These are phyloP conservation scores for Aspergillus sp. DNA, from an alignment of 2,329 filamentous ascomycete genomes.

Conservation along the genomic window DNA sequence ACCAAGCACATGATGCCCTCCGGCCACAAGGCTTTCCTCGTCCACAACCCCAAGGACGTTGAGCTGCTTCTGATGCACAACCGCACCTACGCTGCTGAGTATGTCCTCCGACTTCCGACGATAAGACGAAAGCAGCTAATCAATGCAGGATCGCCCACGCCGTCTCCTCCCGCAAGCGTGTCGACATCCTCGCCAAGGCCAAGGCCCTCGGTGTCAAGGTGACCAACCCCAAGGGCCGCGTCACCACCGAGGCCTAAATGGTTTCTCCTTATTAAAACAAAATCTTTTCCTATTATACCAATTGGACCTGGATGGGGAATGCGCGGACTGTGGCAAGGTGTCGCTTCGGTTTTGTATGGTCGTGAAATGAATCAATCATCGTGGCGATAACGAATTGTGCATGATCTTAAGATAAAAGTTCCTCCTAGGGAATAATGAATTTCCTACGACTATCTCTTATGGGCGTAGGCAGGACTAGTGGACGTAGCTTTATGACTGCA, in stretches of 20 bases:
- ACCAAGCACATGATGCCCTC: slow-evolving; percentile 98
- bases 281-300: slow-evolving; percentile 13
- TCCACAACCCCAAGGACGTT: slow-evolving; percentile 93
- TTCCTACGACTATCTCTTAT: too few species aligned
- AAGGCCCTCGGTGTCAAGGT: slow-evolving; percentile 99
- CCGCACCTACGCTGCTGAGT: slow-evolving; percentile 98
- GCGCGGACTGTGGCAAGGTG: slow-evolving; percentile 7
- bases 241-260: slow-evolving; percentile 82
- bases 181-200: slow-evolving; percentile 95
- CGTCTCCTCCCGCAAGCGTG: slow-evolving; percentile 97
- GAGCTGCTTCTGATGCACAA: slow-evolving; percentile 99
- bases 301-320: slow-evolving; percentile 5
- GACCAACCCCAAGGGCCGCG: slow-evolving; percentile 98
- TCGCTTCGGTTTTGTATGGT: slow-evolving; percentile 14
- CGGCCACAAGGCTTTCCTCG: slow-evolving; percentile 99
- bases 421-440: background rate
- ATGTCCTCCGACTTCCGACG: slow-evolving; percentile 46
- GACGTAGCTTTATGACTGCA: too few species aligned
- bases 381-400: slow-evolving; percentile 11
- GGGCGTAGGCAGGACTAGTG: too few species aligned
- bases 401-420: slow-evolving; percentile 1
- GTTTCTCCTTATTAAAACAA: slow-evolving; percentile 46
- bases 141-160: slow-evolving; percentile 83
- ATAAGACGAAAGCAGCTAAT: background rate
- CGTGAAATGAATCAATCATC: slow-evolving; percentile 13